Evolutionary conservation across 495 filamentous ascomycete genomes (phyloP).

Genomic region (Xylaria sp.): DNA sequence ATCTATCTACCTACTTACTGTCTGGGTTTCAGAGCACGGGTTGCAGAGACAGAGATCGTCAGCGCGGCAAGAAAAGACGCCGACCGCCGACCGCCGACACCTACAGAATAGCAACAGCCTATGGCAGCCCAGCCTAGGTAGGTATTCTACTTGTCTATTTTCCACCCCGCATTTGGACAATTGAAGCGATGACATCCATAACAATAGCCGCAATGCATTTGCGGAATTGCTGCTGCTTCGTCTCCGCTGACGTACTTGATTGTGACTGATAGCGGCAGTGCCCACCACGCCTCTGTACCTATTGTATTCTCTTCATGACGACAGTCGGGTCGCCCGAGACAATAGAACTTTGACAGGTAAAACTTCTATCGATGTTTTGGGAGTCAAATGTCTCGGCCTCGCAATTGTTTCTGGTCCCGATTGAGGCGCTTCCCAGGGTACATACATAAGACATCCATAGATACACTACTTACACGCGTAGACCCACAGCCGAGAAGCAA

Average conservation of each 20-base stretch:
- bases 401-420: background rate
- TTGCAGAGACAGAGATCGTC: background rate
- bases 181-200: background rate
- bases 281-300: background rate
- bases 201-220: too few relatives aligned
- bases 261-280: background rate
- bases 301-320: too few relatives aligned
- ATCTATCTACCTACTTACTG: background rate
- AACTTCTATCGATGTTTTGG: background rate
- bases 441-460: background rate
- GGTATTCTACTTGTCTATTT: background rate
- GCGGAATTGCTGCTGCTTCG: background rate
- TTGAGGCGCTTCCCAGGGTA: background rate
- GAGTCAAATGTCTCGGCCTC: constrained; percentile 8
- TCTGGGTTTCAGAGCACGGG: background rate
- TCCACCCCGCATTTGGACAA: background rate
- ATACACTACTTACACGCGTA: background rate
- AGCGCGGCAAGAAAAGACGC: constrained; percentile 13
- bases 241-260: background rate
- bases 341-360: background rate
- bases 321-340: background rate
- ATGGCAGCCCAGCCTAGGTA: too few relatives aligned
- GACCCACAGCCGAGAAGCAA: background rate
- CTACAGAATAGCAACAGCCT: background rate
- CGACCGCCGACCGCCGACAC: constrained; percentile 7